Evolutionary conservation across 257 asterid species (phyloP), one percentile per base, ranked within the genome.

Genomic region (Gentiana straminea): DNA sequence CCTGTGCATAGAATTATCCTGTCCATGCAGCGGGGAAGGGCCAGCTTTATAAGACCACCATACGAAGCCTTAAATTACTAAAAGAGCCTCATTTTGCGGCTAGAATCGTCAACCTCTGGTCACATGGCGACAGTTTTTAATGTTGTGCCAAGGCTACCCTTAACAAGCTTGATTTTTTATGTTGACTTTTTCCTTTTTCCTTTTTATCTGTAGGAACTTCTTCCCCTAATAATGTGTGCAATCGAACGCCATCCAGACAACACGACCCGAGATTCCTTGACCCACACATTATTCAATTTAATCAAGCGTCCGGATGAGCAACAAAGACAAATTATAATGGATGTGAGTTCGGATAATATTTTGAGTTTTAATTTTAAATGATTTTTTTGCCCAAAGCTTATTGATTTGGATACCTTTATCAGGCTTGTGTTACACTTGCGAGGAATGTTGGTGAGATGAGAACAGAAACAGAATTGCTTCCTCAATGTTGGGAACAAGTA

Each of bases 401-500:
- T 57, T 32, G 51, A 51, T 62, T 57, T 72, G 41, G 58, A 2
- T 62, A 13, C 67, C 55, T 35, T 66, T 43, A 64, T 69, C 77
- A 92, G 99, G 99, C 99, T 65, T 88, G 99, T 69, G 98, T 92
- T 58, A 75, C 86, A 54, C 97, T 92, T 57, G 90, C 97, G 47
- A 83, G 84, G 78, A 88, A 81, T 80, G 95, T 92, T 2, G 95
- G 98, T 65, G 89, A 85, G 73, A 78, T 92, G 81, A 78, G 99
- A 73, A 88, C 97, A 46, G 97, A 92, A 81, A 88, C 84, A 70
- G 99, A 92, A 79, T 71, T 92, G 81, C 86, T 92, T 73, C 97
- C 98, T 56, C 98, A 88, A 71, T 92, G 98, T 63, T 92, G 98
- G 98, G 97, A 92, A 83, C 98, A 92, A 67, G 98, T 91, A 75